Evolutionary conservation across 352 stramenopile genomes (phyloP), one percentile per base, ranked within the genome.

Genomic region (Globisporangium apiculatum): DNA sequence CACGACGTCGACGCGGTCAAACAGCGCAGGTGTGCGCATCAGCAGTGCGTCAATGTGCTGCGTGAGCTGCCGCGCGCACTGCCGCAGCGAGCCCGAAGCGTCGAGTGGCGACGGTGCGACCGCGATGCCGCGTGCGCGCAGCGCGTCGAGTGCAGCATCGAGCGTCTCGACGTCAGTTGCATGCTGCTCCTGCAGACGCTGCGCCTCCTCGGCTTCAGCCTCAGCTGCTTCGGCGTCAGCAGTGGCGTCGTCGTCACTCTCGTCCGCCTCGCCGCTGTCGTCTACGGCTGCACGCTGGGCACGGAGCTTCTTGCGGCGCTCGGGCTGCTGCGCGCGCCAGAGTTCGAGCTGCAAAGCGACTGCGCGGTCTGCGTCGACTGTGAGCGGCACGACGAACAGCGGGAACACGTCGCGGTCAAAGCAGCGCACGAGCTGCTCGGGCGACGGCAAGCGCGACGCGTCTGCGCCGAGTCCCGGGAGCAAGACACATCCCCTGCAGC

Each of bases 381-480:
- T 50, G 4, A 86, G 42, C 4, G 81, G 67, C 18, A 89, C 38
- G 12, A 87, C 76, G n/a, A 86, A 55, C 5, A 71, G 58, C 24
- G 81, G 78, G 45, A 85, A 80, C 17, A 87, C n/a, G 24, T 74
- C 58, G 2, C 64, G 57, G 54, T 72, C 56, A 15, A 86, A 81
- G 48, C 71, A 84, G 5, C 53, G 50, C 24, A 66, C 61, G 7
- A 91, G 51, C 9, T 81, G 61, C 40, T 76, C 61, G 17, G 59
- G 31, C 1, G 58, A 76, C 17, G 78, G 78, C 4, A 88, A 24
- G 7, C 43, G 45, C 7, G 63, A 57, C 2, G 60, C 57, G 9
- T 66, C 68, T 9, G 51, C 55, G 5, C 43, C 60, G 7, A 69
- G 31, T 35, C 62, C 62, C 12, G 24, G 46, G 7, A 68, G 47